Evolutionary conservation across 1,139 yeast species (phyloP).

Genomic region (Pichia norvegensis): DNA sequence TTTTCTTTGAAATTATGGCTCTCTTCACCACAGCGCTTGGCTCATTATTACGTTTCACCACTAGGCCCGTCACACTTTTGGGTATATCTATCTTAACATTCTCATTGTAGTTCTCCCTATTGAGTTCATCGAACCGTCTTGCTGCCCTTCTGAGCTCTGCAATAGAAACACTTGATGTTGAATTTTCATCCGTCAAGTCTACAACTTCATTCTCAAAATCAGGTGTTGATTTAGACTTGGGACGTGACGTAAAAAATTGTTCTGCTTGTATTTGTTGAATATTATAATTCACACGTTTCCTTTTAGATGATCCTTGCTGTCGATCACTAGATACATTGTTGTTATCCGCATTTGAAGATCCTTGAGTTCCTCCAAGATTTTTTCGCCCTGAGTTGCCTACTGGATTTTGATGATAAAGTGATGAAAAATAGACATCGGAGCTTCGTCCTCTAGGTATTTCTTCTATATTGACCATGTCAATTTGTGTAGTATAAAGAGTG

Average conservation of each 20-base stretch:
- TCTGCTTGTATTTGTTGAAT: conserved; percentile 26
- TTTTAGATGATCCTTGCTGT: conserved; percentile 16
- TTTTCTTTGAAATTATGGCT: conserved; percentile 33
- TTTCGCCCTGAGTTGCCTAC: conserved; percentile 2
- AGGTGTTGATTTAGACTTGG: conserved; percentile 8
- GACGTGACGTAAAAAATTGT: conserved; percentile 16
- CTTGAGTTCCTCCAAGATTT: background rate
- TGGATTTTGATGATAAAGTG: conserved; percentile 17
- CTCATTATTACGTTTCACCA: conserved; percentile 17
- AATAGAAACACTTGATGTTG: conserved; percentile 11
- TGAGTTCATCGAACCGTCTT: conserved; percentile 34
- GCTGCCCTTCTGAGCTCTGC: conserved; percentile 30
- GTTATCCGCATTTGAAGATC: background rate
- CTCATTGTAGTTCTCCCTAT: conserved; percentile 36
- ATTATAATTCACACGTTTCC: conserved; percentile 28
- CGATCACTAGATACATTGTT: background rate
- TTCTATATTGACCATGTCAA: conserved; percentile 23
- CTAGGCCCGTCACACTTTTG: conserved; percentile 21
- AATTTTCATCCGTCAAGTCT: conserved; percentile 1
- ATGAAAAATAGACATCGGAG: conserved; percentile 21
- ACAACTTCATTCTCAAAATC: conserved; percentile 9
- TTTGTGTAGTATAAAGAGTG: no score
- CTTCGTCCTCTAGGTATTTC: conserved; percentile 24
- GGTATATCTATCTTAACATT: conserved; percentile 32
- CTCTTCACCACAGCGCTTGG: conserved; percentile 29